Evolutionary conservation across 257 asterid genomes (phyloP), one percentile per base, ranked within the genome.

Genomic region (Lycium ferocissimum): DNA sequence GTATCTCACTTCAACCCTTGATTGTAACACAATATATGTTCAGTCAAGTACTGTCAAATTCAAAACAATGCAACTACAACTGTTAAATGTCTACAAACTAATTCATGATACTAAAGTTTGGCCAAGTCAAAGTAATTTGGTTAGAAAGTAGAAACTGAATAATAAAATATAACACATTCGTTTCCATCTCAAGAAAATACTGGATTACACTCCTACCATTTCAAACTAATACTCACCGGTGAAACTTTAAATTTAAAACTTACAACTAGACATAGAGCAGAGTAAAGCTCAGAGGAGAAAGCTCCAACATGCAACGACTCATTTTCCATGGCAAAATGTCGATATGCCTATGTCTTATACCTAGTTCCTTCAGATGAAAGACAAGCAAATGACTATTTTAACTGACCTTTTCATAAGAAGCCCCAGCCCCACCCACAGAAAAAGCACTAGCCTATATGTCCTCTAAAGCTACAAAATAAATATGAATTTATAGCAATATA

Each of bases 261-360:
- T 71, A 80, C 51, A 57, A 37, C 35, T 47, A 61, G 22, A 67
- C 54, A 18, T 71, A 43, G 70, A 72, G 73, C 59, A 79, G 88
- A 54, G 84, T 22, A 70, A 65, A 53, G 63, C 84, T 81, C 85
- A 49, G 87, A 88, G 89, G 83, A 87, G 84, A 85, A 86, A 14
- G 85, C 79, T 88, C 97, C 97, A 89, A 76, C 88, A 89, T 82
- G 89, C 89, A 87, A 87, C 91, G 89, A 87, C 94, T 90, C 88
- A 85, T 83, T 87, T 83, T 87, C 88, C 85, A 72, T 35, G 62
- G 38, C 38, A 88, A 84, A 80, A 83, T 91, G 97, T 93, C 94
- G 62, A 87, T 88, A 90, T 79, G 88, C 88, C 54, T 1, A 7
- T 86, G 97, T 93, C 94, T 15, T 89, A 71, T 92, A 84, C 91